Evolutionary conservation across 768 basidiomycete species (phyloP).

Genomic region (Cyclocybe cylindracea): DNA sequence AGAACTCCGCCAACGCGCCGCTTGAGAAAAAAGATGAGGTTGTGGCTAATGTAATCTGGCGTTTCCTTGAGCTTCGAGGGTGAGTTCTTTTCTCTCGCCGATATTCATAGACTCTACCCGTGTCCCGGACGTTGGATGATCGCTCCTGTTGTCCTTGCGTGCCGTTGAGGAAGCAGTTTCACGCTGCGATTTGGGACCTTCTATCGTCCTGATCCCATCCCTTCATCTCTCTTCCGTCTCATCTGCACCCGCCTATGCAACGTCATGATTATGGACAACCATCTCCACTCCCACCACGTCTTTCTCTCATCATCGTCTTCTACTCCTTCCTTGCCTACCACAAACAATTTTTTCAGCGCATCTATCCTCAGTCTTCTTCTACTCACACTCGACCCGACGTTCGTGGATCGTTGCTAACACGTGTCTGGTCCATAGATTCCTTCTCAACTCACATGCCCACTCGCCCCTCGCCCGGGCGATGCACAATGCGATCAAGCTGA

Average conservation of each 20-base stretch:
- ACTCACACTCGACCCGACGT: neutral
- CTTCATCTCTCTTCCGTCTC: no score
- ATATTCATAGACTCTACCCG: slow-evolving; percentile 2
- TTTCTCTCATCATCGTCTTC: no score
- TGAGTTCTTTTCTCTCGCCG: slow-evolving; percentile 40
- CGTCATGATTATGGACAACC: no score
- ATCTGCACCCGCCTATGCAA: no score
- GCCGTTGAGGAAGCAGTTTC: neutral
- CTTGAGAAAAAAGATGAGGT: slow-evolving; percentile 98
- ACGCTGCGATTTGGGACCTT: no score
- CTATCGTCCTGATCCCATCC: no score
- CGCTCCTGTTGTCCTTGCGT: slow-evolving; percentile 2
- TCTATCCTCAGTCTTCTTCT: slow-evolving; percentile 1
- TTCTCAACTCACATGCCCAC: slow-evolving; percentile 86
- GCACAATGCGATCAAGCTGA: slow-evolving; percentile 74
- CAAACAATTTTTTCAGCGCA: neutral
- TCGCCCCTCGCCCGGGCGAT: slow-evolving; percentile 91
- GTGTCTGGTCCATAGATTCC: slow-evolving; percentile 58
- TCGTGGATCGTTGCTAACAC: slow-evolving; percentile 8
- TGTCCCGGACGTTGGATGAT: neutral
- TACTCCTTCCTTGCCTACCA: no score
- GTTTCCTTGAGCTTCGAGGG: slow-evolving; percentile 96
- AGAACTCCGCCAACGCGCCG: slow-evolving; percentile 44
- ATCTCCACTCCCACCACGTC: no score
- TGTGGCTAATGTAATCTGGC: slow-evolving; percentile 98